Evolutionary conservation across 768 basidiomycete species (phyloP).

Genomic region (Russula sp.): DNA sequence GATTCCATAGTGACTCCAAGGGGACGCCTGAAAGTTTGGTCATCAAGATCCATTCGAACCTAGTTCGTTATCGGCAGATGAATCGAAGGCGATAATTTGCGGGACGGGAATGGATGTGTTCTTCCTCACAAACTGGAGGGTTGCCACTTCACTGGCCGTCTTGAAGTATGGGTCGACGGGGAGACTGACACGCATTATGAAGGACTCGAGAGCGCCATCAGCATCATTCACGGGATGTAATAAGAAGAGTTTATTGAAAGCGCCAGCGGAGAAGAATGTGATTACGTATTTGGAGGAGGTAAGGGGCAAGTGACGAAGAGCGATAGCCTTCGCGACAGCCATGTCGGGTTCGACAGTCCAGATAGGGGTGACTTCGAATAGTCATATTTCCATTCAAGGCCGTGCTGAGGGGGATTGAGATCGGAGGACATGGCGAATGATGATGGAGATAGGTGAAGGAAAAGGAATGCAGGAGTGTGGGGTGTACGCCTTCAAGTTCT

Average conservation of each 20-base stretch:
- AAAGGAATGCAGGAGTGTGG: neutral
- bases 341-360: constrained; percentile 5
- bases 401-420: neutral
- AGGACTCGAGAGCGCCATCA: neutral
- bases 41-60: constrained; percentile 37
- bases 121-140: constrained; percentile 33
- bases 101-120: constrained; percentile 36
- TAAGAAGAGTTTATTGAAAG: constrained; percentile 1
- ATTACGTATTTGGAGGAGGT: neutral
- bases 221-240: neutral
- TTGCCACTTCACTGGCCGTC: constrained; percentile 37
- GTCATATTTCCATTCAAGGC: constrained; percentile 7
- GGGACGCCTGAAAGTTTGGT: constrained; percentile 21
- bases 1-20: neutral
- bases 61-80: constrained; percentile 34
- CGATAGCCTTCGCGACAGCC: neutral
- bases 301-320: neutral
- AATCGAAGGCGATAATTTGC: constrained; percentile 32
- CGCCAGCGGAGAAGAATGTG: neutral
- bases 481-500: neutral
- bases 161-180: constrained; percentile 30
- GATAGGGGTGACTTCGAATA: neutral
- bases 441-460: neutral
- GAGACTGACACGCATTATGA: constrained; percentile 10
- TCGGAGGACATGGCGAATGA: neutral